A percentile compares a stretch with the other conserved stretches of the same genome.
Evolutionary conservation across 768 basidiomycete species (phyloP).

Genomic region (Lentinula aciculospora): DNA sequence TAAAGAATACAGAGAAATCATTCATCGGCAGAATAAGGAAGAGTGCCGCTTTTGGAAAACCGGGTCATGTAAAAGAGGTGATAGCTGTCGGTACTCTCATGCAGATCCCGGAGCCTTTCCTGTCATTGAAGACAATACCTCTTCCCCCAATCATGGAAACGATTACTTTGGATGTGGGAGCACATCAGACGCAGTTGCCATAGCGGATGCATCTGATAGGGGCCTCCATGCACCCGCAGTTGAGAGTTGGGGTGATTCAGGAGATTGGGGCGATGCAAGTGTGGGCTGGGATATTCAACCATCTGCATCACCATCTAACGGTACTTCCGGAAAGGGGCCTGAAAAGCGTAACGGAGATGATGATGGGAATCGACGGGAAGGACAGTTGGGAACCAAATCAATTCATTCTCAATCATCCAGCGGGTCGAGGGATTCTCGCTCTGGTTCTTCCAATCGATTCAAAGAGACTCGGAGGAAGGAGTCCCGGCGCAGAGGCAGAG

Average conservation of each 20-base stretch:
- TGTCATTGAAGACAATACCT: constrained; percentile 14
- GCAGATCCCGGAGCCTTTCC: neutral
- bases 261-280: neutral
- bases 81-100: neutral
- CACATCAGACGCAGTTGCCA: constrained; percentile 2
- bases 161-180: neutral
- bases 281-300: neutral
- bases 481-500: neutral
- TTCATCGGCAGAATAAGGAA: neutral
- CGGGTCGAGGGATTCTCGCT: neutral
- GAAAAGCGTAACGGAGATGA: neutral
- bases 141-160: neutral
- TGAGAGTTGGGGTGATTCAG: neutral
- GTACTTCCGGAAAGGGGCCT: too few relatives aligned
- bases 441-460: neutral
- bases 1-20: neutral
- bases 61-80: neutral
- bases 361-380: neutral
- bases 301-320: neutral
- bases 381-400: neutral
- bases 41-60: neutral
- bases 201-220: constrained; percentile 13
- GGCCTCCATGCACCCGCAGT: neutral
- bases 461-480: neutral
- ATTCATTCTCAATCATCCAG: neutral